Evolutionary conservation across 78 protist species (phyloP), one percentile per base, ranked within the genome.

Genomic region (Dictyostelium citrinum): DNA sequence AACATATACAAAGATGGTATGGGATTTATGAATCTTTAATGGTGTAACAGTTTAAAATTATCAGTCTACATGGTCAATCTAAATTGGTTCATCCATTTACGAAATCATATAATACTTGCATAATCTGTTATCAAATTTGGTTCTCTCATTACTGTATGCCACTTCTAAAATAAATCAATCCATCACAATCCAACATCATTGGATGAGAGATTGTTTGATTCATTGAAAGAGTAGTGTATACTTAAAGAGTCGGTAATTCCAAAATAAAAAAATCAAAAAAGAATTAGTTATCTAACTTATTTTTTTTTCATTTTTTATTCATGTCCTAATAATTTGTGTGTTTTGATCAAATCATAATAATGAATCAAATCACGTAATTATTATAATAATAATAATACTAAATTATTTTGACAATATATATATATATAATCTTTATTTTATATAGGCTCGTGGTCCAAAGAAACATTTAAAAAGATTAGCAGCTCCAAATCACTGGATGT

Each of bases 401-500:
- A 55, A 55, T 55, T 51, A 51, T 51, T 51, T 51, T 10, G 72
- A 61, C 72, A 1, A 3, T 20, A 22, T 58, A 7, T 58, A 1
- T 17, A 14, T 51, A 2, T 43, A 3, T 7, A 27, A 3, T n/a
- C 37, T 27, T 29, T 67, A 0, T 27, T 27, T 31, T 70, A 33
- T 70, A 41, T 75, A 75, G 81, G 96, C 95, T 70, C 98, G 98
- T 82, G 99, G 99, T 8, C 99, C 99, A 29, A 98, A 98, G 98
- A 95, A 98, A 93, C 99, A 98, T 96, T 71, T 99, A 72, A 99
- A 99, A 98, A 98, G 99, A 83, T 88, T 99, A 64, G 60, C 78
- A 76, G 99, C 99, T 77, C 99, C 99, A 85, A 74, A 68, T 81
- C 99, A 98, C 95, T 99, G 99, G 99, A 98, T 99, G 99, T 97